Percentiles rank a stretch among this genome's conserved stretches.
phyloP scores from a whole-genome alignment of 139 green algal genomes.

The Chlamydomonas sp. region DNA sequence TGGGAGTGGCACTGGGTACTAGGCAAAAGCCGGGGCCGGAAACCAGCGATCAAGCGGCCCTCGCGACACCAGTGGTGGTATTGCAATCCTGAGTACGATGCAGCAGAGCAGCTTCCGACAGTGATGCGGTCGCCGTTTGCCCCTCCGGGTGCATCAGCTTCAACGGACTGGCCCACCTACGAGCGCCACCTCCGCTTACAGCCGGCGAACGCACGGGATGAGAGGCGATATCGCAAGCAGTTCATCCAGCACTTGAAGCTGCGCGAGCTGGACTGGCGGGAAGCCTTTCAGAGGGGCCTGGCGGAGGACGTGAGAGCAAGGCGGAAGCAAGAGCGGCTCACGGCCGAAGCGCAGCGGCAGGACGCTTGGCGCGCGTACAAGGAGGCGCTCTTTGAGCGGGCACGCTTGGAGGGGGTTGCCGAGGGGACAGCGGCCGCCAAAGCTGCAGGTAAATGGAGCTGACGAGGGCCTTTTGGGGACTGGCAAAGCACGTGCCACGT shows the following conservation, averaged over 20 bases:
- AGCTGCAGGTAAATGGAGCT: too few species aligned
- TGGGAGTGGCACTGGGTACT: constrained; percentile 57
- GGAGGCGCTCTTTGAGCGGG: constrained; percentile 16
- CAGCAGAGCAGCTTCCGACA: constrained; percentile 30
- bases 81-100: constrained; percentile 60
- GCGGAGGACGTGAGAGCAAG: constrained; percentile 16
- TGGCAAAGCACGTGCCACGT: too few species aligned
- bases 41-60: constrained; percentile 60
- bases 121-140: constrained; percentile 49
- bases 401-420: neutral
- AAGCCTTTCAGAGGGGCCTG: constrained; percentile 52
- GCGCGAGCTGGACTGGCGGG: constrained; percentile 53
- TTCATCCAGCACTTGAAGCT: constrained; percentile 39
- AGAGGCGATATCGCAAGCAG: constrained; percentile 3
- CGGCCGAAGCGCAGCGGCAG: constrained; percentile 26
- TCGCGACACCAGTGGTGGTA: constrained; percentile 63
- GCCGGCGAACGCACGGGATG: constrained; percentile 9
- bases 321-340: neutral
- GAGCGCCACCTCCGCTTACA: constrained; percentile 19
- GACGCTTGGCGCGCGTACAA: constrained; percentile 31
- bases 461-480: too few species aligned
- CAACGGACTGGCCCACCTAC: constrained; percentile 34
- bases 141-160: constrained; percentile 2
- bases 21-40: constrained; percentile 39
- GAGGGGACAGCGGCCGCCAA: too few species aligned